Conservation (phyloP, 805 yeast species). For the Zygoascus biomembranicola region DNA sequence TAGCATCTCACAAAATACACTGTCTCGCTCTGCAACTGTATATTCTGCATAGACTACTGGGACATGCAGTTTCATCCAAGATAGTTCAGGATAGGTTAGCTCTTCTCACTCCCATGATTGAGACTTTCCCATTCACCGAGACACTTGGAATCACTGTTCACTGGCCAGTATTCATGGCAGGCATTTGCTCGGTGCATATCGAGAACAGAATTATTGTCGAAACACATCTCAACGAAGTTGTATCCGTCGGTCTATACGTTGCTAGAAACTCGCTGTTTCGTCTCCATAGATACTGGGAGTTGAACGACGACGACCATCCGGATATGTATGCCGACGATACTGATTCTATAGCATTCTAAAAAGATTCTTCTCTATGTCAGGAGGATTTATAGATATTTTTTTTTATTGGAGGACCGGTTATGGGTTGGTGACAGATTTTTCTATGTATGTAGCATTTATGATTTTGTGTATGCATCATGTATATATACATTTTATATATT, state of each 20-base stretch:
- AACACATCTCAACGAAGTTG: constrained; percentile 5
- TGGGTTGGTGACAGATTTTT: too few species aligned
- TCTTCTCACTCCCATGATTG: neutral
- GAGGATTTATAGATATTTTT: too few species aligned
- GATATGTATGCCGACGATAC: constrained; percentile 5
- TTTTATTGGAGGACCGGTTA: too few species aligned
- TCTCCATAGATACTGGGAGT: constrained; percentile 12
- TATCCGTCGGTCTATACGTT: constrained; percentile 7
- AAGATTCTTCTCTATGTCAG: too few species aligned
- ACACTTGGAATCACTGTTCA: constrained; percentile 13
- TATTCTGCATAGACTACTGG: constrained; percentile 6
- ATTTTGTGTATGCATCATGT: too few species aligned
- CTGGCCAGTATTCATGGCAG: constrained; percentile 14
- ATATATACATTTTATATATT: too few species aligned
- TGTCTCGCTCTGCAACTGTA: constrained; percentile 9
- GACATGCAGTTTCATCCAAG: neutral
- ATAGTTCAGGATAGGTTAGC: constrained; percentile 5
- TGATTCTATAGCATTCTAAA: constrained; percentile 12
- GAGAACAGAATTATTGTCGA: constrained; percentile 10
- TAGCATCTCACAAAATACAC: constrained; percentile 8
- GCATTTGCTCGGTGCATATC: constrained; percentile 6
- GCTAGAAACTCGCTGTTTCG: constrained; percentile 15
- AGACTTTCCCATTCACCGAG: constrained; percentile 8
- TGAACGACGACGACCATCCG: constrained; percentile 6
- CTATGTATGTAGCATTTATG: too few species aligned